Base-by-base conservation (phyloP, 164 flowering plant genomes). In the Magnolia sinica region DNA sequence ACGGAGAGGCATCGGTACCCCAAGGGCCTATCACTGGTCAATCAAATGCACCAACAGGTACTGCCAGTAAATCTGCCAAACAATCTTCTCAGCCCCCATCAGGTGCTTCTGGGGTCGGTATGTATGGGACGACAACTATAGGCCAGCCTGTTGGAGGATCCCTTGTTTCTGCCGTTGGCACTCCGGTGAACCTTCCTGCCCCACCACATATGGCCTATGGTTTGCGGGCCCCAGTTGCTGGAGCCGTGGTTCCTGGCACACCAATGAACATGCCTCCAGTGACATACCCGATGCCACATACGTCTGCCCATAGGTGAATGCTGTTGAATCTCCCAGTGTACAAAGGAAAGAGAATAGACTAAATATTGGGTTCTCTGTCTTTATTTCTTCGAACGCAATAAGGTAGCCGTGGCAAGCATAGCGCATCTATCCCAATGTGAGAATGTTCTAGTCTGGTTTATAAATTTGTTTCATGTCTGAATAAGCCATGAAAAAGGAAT, bases 21-120 rank as follows among this genome's bases (percentile, higher is more conserved):
- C 98, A 88, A 73, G 97, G 87, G 50, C 95, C 98, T 52, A 92
- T 92, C 74, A 92, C 95, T 2, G 97, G 98, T 63, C 95, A 90
- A 76, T 71, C 90, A 58, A 88, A 84, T 74, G 85, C 85, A n/a
- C 71, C 90, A 20, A 73, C 77, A 29, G 86, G 80, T 13, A 81
- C 89, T 59, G 70, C 90, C 3, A 86, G 83, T 31, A 91, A 91
- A 77, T 68, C 93, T 68, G 73, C 77, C 77, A 91, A 91, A 72
- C 90, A 81, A 69, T 74, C 82, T 7, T 65, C 87, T 73, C 93
- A 85, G 76, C 72, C 82, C 19, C 76, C 88, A 19, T 73, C 85
- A 1, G 87, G 79, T 22, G 76, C 87, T 66, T 73, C 89, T 0
- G 90, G 88, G 16, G 87, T 87, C 13, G 85, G 84, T 63, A 77